Evolutionary conservation across 2,329 filamentous ascomycete species (phyloP), one percentile per base, ranked within the genome.

Genomic region (Aspergillus texensis): DNA sequence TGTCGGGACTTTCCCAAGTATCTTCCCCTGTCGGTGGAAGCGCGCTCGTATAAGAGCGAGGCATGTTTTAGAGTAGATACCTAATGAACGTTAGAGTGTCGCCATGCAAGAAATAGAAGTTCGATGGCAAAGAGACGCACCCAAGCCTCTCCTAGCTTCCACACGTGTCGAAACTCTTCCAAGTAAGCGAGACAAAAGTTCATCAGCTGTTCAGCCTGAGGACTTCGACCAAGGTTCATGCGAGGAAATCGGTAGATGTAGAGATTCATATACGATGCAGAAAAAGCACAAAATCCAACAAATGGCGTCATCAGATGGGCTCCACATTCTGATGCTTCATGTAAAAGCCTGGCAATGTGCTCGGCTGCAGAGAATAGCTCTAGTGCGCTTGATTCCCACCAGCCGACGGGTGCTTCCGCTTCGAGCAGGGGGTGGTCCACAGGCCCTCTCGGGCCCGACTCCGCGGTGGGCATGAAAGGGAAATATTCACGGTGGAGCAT

Each of bases 401-500:
- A 58, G 19, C 57, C 57, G 2, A 32, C 11, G 3, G 57, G 57
- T 9, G 57, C 57, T 19, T 58, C 57, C 14, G 57, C 57, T 52
- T 58, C 43, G 12, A 58, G 57, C 9, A 36, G 30, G 12, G 57
- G 57, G 41, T 32, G 56, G 4, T 58, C 57, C 8, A 58, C 24
- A 9, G 57, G 57, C 3, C 57, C 57, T 21, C 45, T 12, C 1
- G 57, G 57, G 4, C 19, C 30, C 5, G 57, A 32, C 43, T 58
- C 57, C 4, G 41, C 24, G 4, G 28, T 34, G 3, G 57, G 57
- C 4, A 58, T n/a, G 21, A 58, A 58, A 11, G 57, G 57, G 11
- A 58, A 58, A 24, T 58, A 58, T 26, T 58, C 57, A 24, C 57
- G 57, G 26, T 58, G 57, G 14, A 58, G 43, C 57, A 58, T 58